phyloP scores from a whole-genome alignment of 2,329 filamentous ascomycete species.

The Ceratocystis harringtonii region DNA sequence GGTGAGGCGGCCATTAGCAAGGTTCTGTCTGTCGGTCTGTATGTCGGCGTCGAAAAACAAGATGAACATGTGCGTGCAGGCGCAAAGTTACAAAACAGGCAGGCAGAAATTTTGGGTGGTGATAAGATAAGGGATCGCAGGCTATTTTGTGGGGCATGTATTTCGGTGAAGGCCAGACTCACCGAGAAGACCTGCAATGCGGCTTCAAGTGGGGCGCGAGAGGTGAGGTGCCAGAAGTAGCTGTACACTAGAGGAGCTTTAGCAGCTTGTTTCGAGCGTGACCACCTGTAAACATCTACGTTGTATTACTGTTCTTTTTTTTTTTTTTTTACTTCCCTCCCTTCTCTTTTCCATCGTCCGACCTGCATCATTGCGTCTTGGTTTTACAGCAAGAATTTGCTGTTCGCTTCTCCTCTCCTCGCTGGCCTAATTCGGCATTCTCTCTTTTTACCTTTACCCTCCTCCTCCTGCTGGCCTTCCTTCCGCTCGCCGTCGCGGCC shows the following conservation, averaged over 20 bases:
- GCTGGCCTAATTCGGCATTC: neutral
- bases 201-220: neutral
- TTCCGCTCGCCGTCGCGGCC: neutral
- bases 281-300: neutral
- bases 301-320: neutral
- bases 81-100: constrained; percentile 6
- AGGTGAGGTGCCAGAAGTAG: neutral
- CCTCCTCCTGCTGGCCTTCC: neutral
- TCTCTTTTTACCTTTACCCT: neutral
- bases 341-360: no score
- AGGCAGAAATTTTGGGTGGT: constrained; percentile 8
- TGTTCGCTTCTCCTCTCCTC: no score
- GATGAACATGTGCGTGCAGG: neutral
- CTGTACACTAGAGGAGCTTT: neutral
- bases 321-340: neutral
- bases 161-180: neutral
- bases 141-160: constrained; percentile 15
- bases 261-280: neutral
- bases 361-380: no score
- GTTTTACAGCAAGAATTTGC: no score
- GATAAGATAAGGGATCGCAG: constrained; percentile 14
- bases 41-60: neutral
- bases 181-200: neutral
- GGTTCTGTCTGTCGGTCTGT: constrained; percentile 13
- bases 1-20: constrained; percentile 33